These are phyloP conservation scores for Talaromyces funiculosus DNA, from an alignment of 2,329 filamentous ascomycete genomes.

Conservation along the genomic window DNA sequence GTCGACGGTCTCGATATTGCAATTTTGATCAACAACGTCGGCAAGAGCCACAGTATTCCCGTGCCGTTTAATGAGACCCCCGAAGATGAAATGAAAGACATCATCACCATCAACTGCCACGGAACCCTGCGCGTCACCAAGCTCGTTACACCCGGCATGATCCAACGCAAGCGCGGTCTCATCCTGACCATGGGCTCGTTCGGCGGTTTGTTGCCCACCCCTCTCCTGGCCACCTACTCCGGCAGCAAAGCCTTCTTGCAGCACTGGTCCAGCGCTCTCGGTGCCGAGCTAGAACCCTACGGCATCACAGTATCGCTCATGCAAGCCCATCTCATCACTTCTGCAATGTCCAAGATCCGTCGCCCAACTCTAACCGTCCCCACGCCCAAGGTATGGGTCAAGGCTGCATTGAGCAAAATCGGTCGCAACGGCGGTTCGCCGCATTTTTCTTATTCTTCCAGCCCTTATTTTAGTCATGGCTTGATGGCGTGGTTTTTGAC, in stretches of 20 bases:
- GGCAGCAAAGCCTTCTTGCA: slow-evolving; percentile 98
- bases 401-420: slow-evolving; percentile 70
- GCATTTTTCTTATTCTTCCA: slow-evolving; percentile 73
- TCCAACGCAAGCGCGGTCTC: slow-evolving; percentile 74
- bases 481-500: slow-evolving; percentile 77
- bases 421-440: slow-evolving; percentile 72
- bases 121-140: slow-evolving; percentile 86
- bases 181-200: slow-evolving; percentile 98
- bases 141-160: slow-evolving; percentile 77
- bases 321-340: slow-evolving; percentile 87
- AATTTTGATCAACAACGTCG: slow-evolving; percentile 94
- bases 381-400: slow-evolving; percentile 75
- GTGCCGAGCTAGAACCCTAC: slow-evolving; percentile 71
- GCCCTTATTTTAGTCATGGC: slow-evolving; percentile 89
- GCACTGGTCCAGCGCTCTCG: slow-evolving; percentile 85
- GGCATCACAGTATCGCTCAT: slow-evolving; percentile 88
- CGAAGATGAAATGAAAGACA: slow-evolving; percentile 74
- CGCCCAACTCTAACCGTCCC: slow-evolving; percentile 72
- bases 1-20: slow-evolving; percentile 71
- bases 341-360: slow-evolving; percentile 94
- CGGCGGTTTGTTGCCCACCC: slow-evolving; percentile 84
- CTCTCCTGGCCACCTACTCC: slow-evolving; percentile 90
- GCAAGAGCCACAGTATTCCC: slow-evolving; percentile 87
- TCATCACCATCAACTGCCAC: slow-evolving; percentile 91
- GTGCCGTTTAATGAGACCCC: slow-evolving; percentile 79